Percentiles rank a stretch among this genome's conserved stretches.
These are phyloP conservation scores for Hypoxylon trugodes DNA, from an alignment of 495 filamentous ascomycete species.

Conservation along the genomic window DNA sequence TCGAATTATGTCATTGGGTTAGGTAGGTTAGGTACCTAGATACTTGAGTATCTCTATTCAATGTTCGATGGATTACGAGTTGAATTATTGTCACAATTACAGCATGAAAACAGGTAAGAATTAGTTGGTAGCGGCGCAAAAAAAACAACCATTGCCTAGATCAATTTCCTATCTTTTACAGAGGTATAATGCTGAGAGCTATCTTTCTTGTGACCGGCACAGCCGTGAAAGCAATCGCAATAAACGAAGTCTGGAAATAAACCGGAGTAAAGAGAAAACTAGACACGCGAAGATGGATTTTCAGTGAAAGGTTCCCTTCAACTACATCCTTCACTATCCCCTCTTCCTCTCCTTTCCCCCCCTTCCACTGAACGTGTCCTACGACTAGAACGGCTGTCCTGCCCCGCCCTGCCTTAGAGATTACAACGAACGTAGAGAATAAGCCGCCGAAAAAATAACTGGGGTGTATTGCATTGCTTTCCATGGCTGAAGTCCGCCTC, in stretches of 20 bases:
- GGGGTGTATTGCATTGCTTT: slow-evolving; percentile 35
- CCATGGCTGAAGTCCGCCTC: slow-evolving; percentile 33
- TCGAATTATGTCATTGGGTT: too few species aligned
- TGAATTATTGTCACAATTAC: too few species aligned
- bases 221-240: slow-evolving; percentile 37
- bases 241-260: slow-evolving; percentile 35
- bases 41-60: too few species aligned
- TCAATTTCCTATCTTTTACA: slow-evolving; percentile 45
- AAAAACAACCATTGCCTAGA: slow-evolving; percentile 38
- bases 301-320: slow-evolving; percentile 14
- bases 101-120: too few species aligned
- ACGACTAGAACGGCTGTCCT: slow-evolving; percentile 47
- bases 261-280: slow-evolving; percentile 26
- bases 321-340: background rate
- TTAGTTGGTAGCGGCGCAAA: background rate
- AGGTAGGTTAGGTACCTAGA: too few species aligned
- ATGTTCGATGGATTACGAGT: too few species aligned
- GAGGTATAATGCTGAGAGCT: slow-evolving; percentile 36
- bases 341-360: background rate
- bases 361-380: slow-evolving; percentile 36
- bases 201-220: slow-evolving; percentile 52
- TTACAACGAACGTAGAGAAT: slow-evolving; percentile 67
- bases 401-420: slow-evolving; percentile 51
- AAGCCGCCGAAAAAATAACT: slow-evolving; percentile 41
- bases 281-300: slow-evolving; percentile 40